Evolutionary conservation across 108 stramenopile genomes (phyloP), one percentile per base, ranked within the genome.

Genomic region (Ochromonas danica): DNA sequence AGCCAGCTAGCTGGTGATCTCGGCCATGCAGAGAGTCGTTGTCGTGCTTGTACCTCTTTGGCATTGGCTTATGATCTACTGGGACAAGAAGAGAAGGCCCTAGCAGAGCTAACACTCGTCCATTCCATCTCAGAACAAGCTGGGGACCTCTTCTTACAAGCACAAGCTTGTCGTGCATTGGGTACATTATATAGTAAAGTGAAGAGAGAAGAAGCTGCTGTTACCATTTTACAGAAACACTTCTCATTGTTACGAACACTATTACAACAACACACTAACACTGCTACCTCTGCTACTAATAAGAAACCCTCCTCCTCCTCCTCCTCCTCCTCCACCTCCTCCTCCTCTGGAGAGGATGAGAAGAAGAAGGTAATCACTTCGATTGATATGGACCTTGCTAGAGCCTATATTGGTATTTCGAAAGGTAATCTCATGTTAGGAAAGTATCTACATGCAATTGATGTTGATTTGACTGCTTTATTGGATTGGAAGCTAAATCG

Each of bases 131-230:
- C 86, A n/a, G 40, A 28, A 38, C 80, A 83, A 65, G 77, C 86
- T 0, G 82, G 83, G 39, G 81, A 89, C 72, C 60, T 77, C 1
- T 61, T 31, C 30, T 78, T 84, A 43, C 82, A 89, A 84, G 87
- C 81, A 43, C 63, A 65, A 61, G 87, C 87, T 0, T 87, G 88
- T 77, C 78, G 81, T 61, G 78, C 70, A 61, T 83, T 89, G 40
- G 88, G 87, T 22, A 63, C 75, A 31, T 42, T 87, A 22, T 61
- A 85, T 43, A 70, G 67, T 22, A 70, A 70, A 40, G 67, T 70
- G 36, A 31, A 31, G 22, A 14, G 40, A 14, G 17, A 31, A 10
- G 39, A 70, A 31, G 10, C 36, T 22, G 67, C 67, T 10, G 67
- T 70, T 17, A 22, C 14, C 40, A 40, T 70, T 40, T 31, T 70